Evolutionary conservation across 1,284 basidiomycete genomes (phyloP), one percentile per base, ranked within the genome.

Genomic region (Cystobasidium slooffiae): DNA sequence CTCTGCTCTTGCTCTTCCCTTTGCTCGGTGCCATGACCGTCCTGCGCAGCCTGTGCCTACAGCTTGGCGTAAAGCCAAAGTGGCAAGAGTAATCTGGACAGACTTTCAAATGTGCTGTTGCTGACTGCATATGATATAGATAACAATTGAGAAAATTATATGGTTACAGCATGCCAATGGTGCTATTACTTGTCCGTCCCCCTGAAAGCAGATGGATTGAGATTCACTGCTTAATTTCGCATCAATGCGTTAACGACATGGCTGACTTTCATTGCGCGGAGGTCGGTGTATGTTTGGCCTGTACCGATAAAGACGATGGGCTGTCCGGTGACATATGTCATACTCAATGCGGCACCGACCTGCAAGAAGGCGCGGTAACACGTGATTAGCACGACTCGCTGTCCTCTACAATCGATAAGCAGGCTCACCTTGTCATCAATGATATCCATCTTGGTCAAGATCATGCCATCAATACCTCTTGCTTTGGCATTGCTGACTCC

Each of bases 281-380:
- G 83, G 83, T 97, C 94, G 52, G 93, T 96, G 82, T 97, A 97
- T 3, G 95, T 97, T 90, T 94, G 93, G 52, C 94, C 94, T 81
- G 94, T 96, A 12, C 94, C 94, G 77, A 97, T 93, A 81, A 97
- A 97, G 37, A 97, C 86, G 82, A 97, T 97, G 10, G 94, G 94
- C 81, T 97, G 94, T 22, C 94, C 94, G 4, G 94, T 97, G 55
- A 96, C 92, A 82, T 96, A 97, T 52, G 94, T 96, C 95, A 97
- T 97, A 3, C 92, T 95, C 68, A 97, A 85, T 10, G 94, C 95
- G 2, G 94, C 94, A 51, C 94, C 94, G 68, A 97, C 94, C 90
- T 96, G 82, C 81, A 77, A 20, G 72, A 79, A 82, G 76, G 52
- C 72, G 75, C 43, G 69, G 51, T 56, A 41, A 53, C 7, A 18